phyloP scores from a whole-genome alignment of 306 rosid genomes.

The Acmispon strigosus region DNA sequence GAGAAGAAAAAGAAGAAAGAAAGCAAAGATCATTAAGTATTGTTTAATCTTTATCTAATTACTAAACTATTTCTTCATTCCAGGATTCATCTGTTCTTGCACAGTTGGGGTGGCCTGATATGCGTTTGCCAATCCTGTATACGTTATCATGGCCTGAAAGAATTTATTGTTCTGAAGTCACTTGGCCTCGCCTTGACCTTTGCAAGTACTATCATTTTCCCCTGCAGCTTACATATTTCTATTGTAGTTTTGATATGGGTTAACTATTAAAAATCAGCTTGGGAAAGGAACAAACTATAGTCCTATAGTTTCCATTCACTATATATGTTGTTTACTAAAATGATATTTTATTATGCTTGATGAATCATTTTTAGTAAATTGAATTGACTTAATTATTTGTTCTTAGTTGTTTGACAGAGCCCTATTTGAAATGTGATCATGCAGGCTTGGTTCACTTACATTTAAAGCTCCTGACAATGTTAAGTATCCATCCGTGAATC shows the following conservation, averaged over 20 bases:
- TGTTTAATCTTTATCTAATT: neutral
- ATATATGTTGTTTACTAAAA: neutral
- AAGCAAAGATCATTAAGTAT: neutral
- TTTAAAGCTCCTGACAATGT: slow-evolving; percentile 86
- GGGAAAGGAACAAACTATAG: neutral
- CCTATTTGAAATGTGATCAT: slow-evolving; percentile 18
- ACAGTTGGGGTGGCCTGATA: slow-evolving; percentile 97
- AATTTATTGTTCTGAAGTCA: slow-evolving; percentile 81
- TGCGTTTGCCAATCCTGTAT: slow-evolving; percentile 98
- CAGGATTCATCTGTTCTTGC: slow-evolving; percentile 98
- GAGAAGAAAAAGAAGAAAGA: neutral
- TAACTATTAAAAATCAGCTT: neutral
- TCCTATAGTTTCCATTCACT: neutral
- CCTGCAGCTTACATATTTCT: slow-evolving; percentile 19
- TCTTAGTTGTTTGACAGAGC: slow-evolving; percentile 1
- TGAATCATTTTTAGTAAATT: neutral
- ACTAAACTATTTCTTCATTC: neutral
- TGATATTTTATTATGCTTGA: neutral
- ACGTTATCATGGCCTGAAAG: slow-evolving; percentile 98
- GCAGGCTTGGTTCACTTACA: slow-evolving; percentile 95
- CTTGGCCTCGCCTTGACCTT: slow-evolving; percentile 99
- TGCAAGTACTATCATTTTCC: slow-evolving; percentile 64
- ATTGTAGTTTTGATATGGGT: neutral
- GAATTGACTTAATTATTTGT: neutral
- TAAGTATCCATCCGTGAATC: slow-evolving; percentile 95